phyloP scores from a whole-genome alignment of 169 alveolate genomes.

The Plasmodium cynomolgi region DNA sequence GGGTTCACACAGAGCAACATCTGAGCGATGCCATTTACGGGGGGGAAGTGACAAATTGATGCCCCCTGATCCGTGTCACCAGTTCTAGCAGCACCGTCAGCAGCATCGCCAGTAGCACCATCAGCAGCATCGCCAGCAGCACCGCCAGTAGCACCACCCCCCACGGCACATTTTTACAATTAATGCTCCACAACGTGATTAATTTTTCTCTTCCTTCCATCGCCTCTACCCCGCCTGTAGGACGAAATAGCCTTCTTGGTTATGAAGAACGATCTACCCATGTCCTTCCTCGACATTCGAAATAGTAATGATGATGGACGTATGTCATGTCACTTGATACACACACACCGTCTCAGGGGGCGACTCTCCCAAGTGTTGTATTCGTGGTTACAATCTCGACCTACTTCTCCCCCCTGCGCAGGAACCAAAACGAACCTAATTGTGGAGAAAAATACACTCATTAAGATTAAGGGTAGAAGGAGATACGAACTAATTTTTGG shows the following conservation, averaged over 20 bases:
- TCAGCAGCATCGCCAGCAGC: no score
- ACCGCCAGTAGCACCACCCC: no score
- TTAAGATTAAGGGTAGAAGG: slow-evolving; percentile 27
- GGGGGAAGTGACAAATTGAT: no score
- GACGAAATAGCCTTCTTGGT: slow-evolving; percentile 62
- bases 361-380: background rate
- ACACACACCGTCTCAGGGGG: background rate
- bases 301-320: background rate
- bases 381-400: background rate
- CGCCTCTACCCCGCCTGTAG: background rate
- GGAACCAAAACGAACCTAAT: slow-evolving; percentile 17
- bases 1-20: background rate
- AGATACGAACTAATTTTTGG: slow-evolving; percentile 43
- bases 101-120: no score
- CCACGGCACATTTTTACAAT: background rate
- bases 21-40: background rate
- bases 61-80: background rate
- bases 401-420: background rate
- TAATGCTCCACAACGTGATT: background rate
- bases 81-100: no score
- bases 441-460: slow-evolving; percentile 8
- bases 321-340: background rate
- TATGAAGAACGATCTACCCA: slow-evolving; percentile 29
- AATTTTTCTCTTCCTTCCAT: background rate
- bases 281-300: slow-evolving; percentile 52